Base-by-base conservation (phyloP, 345 rosid species). In the Arabidopsis arenosa region DNA sequence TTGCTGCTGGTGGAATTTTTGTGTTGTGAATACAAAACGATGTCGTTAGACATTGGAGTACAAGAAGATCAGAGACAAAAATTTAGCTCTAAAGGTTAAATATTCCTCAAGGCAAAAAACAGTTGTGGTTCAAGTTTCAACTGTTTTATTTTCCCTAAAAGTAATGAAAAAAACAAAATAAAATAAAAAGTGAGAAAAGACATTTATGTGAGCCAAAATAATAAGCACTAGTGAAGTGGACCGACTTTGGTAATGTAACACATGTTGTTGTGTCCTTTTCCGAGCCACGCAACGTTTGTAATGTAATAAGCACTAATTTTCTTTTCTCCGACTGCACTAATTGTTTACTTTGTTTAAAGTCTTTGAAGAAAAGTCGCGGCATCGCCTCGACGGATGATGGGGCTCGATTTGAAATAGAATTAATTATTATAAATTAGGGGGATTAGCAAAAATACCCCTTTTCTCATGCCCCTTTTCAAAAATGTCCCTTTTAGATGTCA, bases 181-280 rank as follows among this genome's bases (percentile, higher is more conserved):
- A 59, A 59, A 23, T 13, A 48, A 49, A 60, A 40, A 30, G 30
- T 21, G 44, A 26, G 28, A 37, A 52, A 72, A 72, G 35, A 68
- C 23, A 18, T 35, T 64, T 6, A 48, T 59, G 62, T 17, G 55
- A 75, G 63, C 18, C 68, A 18, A 21, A 68, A 60, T 21, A 55
- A 66, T 28, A 28, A 15, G 62, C 48, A 39, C 60, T 67, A 51
- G 47, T 60, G 48, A 60, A 68, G 79, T 60, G 74, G 74, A 51
- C 63, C 63, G 28, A 51, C 74, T 32, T 59, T 68, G 74, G 74
- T 75, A 67, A 51, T 75, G 73, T 45, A 48, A 75, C 39, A 52
- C 74, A 75, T 75, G 47, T 67, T 59, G 74, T 53, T 60, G 56
- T 51, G 54, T 75, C 79, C 67, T 68, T 60, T 68, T 68, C 73